Evolutionary conservation across 108 stramenopile species (phyloP), one percentile per base, ranked within the genome.

Genomic region (Aurantiochytrium sp.): DNA sequence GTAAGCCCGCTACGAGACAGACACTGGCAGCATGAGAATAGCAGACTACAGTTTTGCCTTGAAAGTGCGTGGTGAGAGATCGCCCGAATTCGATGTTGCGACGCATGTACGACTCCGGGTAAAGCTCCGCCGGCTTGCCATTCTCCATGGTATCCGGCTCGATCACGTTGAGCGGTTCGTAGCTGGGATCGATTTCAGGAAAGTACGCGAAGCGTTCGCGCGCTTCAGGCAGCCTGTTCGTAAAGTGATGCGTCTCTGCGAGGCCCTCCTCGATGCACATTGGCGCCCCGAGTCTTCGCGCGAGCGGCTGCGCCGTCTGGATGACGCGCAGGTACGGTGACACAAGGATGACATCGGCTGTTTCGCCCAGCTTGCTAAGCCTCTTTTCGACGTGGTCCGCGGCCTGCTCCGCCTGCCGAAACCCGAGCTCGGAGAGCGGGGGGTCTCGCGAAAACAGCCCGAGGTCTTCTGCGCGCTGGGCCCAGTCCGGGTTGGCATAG

Each of bases 131-230:
- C 10, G 45, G 49, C 45, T 19, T 6, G 76, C 76, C 76, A 83
- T 21, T 45, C 28, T 83, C 76, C 19, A 6, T 25, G 45, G 49
- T 45, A 23, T 83, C 76, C 6, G 76, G 43, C 51, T 53, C 23
- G 76, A 83, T 53, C 19, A 23, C 19, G 23, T 83, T 43, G 43
- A 83, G 12, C 10, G 76, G 6, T 45, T 47, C 45, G 4, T 83
- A 83, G 51, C 43, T 35, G 19, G 12, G 18, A 23, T 83, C 76
- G 76, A 83, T 35, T 18, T 83, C 51, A 2, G 49, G 49, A 83
- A 83, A 83, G 76, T 83, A 83, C n/a, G 76, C 76, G 49, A 83
- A 83, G 19, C 76, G 19, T 6, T 83, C 76, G 16, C 49, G 49
- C 76, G 51, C 49, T 12, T 10, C 12, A 0, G 76, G 76, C 51